These are phyloP conservation scores for Piloderma croceum DNA, from an alignment of 768 basidiomycete genomes.

Conservation along the genomic window DNA sequence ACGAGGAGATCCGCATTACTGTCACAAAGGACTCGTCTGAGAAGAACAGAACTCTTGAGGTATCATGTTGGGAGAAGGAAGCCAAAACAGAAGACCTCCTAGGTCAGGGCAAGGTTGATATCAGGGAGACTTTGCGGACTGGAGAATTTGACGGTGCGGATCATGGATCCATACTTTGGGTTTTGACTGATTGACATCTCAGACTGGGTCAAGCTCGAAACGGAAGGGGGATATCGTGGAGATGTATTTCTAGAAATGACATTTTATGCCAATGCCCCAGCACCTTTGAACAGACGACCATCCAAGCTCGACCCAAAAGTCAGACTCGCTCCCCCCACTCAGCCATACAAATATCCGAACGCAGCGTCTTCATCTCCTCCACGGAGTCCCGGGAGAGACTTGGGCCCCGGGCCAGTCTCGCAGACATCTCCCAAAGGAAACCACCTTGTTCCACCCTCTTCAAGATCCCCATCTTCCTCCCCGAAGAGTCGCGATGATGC, in stretches of 20 bases:
- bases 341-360: slow-evolving; percentile 16
- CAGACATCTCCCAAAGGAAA: slow-evolving; percentile 1
- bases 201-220: slow-evolving; percentile 67
- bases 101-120: slow-evolving; percentile 70
- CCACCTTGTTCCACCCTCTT: slow-evolving; percentile 13
- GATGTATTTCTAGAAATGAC: slow-evolving; percentile 93
- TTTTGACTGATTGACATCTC: slow-evolving; percentile 23
- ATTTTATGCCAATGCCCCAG: slow-evolving; percentile 70
- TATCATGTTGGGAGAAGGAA: slow-evolving; percentile 81
- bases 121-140: slow-evolving; percentile 70
- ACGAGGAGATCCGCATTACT: slow-evolving; percentile 77
- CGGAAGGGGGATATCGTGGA: slow-evolving; percentile 64
- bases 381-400: background rate
- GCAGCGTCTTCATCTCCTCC: too few species aligned
- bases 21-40: slow-evolving; percentile 52
- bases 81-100: slow-evolving; percentile 64
- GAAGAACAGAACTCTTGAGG: slow-evolving; percentile 57
- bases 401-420: background rate
- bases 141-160: slow-evolving; percentile 88
- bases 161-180: background rate
- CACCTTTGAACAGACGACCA: slow-evolving; percentile 45
- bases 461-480: slow-evolving; percentile 7
- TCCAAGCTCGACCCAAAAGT: slow-evolving; percentile 50
- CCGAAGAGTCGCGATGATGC: slow-evolving; percentile 23
- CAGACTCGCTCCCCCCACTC: slow-evolving; percentile 40